These are phyloP conservation scores for Pleurotus djamor DNA, from an alignment of 768 basidiomycete genomes.

Conservation along the genomic window DNA sequence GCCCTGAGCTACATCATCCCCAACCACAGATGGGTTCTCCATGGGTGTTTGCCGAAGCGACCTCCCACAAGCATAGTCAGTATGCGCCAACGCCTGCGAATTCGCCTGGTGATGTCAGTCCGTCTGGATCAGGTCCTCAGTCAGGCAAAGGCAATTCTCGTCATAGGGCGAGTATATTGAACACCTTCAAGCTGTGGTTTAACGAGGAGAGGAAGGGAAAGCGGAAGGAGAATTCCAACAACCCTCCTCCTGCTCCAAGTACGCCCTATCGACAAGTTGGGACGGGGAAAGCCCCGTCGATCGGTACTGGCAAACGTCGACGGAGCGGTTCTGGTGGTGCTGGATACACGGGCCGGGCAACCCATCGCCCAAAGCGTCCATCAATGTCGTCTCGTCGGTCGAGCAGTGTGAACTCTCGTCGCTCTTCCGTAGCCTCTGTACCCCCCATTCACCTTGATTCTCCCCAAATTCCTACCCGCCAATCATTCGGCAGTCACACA, in stretches of 20 bases:
- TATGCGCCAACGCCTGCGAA: slow-evolving; percentile 44
- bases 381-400: slow-evolving; percentile 83
- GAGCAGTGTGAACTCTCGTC: slow-evolving; percentile 86
- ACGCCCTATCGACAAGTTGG: slow-evolving; percentile 13
- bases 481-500: slow-evolving; percentile 78
- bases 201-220: slow-evolving; percentile 90
- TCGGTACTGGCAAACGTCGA: slow-evolving; percentile 47
- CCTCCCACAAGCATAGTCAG: slow-evolving; percentile 30
- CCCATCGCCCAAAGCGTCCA: slow-evolving; percentile 61
- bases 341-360: slow-evolving; percentile 22
- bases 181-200: slow-evolving; percentile 90
- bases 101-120: slow-evolving; percentile 54
- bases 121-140: slow-evolving; percentile 27
- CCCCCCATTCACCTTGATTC: slow-evolving; percentile 59
- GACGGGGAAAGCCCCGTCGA: slow-evolving; percentile 8
- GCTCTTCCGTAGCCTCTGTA: slow-evolving; percentile 52
- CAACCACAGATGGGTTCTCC: slow-evolving; percentile 55
- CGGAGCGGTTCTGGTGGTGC: slow-evolving; percentile 37
- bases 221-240: slow-evolving; percentile 49
- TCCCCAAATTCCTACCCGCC: slow-evolving; percentile 58
- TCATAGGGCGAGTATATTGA: slow-evolving; percentile 78
- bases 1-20: slow-evolving; percentile 37
- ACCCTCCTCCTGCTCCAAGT: slow-evolving; percentile 20
- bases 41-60: slow-evolving; percentile 62
- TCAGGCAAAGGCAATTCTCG: slow-evolving; percentile 35